These are phyloP conservation scores for Lactifluus hygrophoroides DNA, from an alignment of 768 basidiomycete genomes.

Conservation along the genomic window DNA sequence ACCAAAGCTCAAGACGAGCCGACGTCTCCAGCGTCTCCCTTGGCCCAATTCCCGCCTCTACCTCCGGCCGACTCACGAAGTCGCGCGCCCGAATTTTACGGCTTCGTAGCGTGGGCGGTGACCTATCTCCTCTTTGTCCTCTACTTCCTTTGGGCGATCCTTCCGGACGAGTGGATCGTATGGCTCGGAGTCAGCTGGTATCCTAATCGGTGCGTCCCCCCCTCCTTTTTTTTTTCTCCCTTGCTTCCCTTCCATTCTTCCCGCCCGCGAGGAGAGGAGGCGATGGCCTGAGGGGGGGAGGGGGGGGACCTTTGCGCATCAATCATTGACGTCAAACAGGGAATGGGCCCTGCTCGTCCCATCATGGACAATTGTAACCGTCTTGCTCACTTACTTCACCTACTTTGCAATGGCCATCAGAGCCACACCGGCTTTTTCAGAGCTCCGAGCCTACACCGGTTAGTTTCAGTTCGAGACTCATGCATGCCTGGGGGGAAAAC, in stretches of 20 bases:
- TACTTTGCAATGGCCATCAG: conserved; percentile 72
- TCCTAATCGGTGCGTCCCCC: conserved; percentile 67
- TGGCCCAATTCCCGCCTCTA: conserved; percentile 36
- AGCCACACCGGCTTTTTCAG: conserved; percentile 60
- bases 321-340: too few relatives aligned
- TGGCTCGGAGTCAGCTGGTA: conserved; percentile 74
- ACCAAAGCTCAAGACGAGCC: neutral
- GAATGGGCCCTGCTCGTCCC: conserved; percentile 84
- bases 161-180: conserved; percentile 63
- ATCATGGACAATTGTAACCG: conserved; percentile 61
- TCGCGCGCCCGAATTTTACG: conserved; percentile 79
- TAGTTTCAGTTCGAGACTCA: conserved; percentile 20
- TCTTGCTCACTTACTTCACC: conserved; percentile 65
- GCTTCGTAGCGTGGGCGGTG: conserved; percentile 80
- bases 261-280: too few relatives aligned
- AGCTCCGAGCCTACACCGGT: conserved; percentile 65
- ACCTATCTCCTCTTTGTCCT: conserved; percentile 62
- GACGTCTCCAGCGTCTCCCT: conserved; percentile 36
- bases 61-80: conserved; percentile 42
- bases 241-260: too few relatives aligned
- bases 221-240: neutral
- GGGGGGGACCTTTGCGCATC: neutral
- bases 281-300: too few relatives aligned
- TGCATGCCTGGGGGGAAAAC: conserved; percentile 4
- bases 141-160: conserved; percentile 72